Evolutionary conservation across 2,329 filamentous ascomycete species (phyloP).

Genomic region (Apiospora phragmitis): DNA sequence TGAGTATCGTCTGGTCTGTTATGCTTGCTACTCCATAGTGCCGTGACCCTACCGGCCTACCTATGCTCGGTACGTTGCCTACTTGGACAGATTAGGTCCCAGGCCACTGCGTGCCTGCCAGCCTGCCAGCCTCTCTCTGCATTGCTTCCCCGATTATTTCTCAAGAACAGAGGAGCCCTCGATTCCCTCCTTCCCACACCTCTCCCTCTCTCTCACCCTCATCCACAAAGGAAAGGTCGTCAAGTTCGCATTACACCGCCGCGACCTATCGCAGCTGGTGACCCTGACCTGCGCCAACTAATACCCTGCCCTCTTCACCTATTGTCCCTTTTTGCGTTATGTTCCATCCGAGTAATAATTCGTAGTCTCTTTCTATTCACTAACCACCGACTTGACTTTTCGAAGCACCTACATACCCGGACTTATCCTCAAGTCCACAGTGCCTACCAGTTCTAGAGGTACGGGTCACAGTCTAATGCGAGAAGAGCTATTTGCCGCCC

Average conservation of each 20-base stretch:
- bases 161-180: slow-evolving; percentile 1
- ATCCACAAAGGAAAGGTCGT: slow-evolving; percentile 2
- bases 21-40: neutral
- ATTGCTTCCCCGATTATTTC: neutral
- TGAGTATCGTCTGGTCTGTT: neutral
- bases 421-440: neutral
- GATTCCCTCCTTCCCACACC: neutral
- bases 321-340: neutral
- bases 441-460: neutral
- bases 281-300: slow-evolving; percentile 7
- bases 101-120: neutral
- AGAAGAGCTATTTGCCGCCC: neutral
- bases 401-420: neutral
- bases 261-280: slow-evolving; percentile 2
- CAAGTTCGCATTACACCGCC: slow-evolving; percentile 7
- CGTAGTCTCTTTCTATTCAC: slow-evolving; percentile 6
- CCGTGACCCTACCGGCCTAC: neutral
- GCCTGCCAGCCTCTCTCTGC: neutral
- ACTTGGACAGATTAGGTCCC: neutral
- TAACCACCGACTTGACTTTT: neutral
- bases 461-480: neutral
- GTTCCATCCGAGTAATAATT: slow-evolving; percentile 5
- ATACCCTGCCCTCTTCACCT: neutral
- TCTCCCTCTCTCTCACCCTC: neutral
- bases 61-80: neutral